Percentiles rank a stretch among this genome's conserved stretches.
phyloP scores from a whole-genome alignment of 164 flowering plant species.

The Litsea cubeba region DNA sequence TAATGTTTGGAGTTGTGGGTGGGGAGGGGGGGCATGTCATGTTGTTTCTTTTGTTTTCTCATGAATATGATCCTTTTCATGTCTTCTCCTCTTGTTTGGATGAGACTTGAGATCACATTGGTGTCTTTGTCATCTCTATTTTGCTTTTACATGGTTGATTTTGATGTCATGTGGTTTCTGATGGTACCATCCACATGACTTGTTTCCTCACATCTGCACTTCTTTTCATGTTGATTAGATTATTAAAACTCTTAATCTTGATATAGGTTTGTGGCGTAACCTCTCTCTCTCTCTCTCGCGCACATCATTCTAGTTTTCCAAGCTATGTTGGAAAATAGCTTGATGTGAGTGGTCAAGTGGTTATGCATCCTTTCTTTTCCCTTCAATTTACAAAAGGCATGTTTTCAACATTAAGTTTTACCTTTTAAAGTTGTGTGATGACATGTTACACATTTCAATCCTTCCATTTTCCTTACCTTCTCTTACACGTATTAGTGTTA shows the following conservation, averaged over 20 bases:
- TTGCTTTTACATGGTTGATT: not conserved
- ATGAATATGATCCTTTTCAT: not conserved
- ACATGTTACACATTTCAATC: not conserved
- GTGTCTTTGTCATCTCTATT: not conserved
- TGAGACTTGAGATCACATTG: not conserved
- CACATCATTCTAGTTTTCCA: too few species aligned
- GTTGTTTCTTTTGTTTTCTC: too few species aligned
- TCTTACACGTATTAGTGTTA: not conserved
- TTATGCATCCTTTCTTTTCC: conserved; percentile 19
- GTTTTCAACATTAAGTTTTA: conserved; percentile 12
- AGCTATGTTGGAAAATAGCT: too few species aligned
- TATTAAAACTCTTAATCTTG: too few species aligned
- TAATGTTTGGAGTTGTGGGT: too few species aligned
- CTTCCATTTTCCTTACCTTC: not conserved
- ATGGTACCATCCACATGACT: not conserved
- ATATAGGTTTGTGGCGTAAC: too few species aligned
- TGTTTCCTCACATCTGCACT: not conserved
- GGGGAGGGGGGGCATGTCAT: too few species aligned
- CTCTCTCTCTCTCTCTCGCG: not conserved
- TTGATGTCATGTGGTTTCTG: not conserved
- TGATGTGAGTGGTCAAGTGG: conserved; percentile 8
- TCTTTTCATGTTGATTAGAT: not conserved
- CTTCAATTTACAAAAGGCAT: conserved; percentile 21
- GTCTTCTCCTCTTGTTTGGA: not conserved
- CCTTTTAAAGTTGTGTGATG: conserved; percentile 6